Evolutionary conservation across 192 early-diverging fungal genomes (phyloP), one percentile per base, ranked within the genome.

Genomic region (Paraglomus occultum): DNA sequence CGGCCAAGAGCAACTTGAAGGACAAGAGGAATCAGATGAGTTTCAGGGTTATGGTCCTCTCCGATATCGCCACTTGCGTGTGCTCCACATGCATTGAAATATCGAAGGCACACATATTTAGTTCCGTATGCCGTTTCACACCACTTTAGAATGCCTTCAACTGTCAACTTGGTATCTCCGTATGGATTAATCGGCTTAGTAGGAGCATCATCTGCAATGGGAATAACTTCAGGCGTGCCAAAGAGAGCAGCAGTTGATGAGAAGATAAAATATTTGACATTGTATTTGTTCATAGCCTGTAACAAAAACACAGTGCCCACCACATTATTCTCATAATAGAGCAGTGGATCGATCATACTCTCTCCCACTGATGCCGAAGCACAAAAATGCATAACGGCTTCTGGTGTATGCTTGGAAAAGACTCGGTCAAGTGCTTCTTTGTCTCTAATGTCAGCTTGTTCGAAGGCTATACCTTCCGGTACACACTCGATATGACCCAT

Each of bases 71-170:
- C 96, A 17, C 92, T 86, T 67, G 82, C 85, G 79, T 99, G 93
- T 5, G 97, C 97, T 57, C 97, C 97, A 39, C 91, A 91, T 8
- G 97, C 93, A 78, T 99, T 99, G 64, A 99, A 99, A 80, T 98
- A 99, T n/a, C 97, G 79, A 51, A 91, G 83, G 58, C 91, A 78
- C 70, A 86, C 81, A 54, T 77, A 77, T 50, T 77, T 80, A 17
- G 59, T 31, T 14, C 47, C 67, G 50, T 58, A 40, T 14, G 84
- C 84, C 15, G 58, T 59, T 42, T 70, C 67, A 40, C 31, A 44
- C 73, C 84, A 85, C 70, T 64, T 73, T 48, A 96, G 83, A 40
- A 94, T 87, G 71, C 77, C 81, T 72, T 97, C 95, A 53, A 92
- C 88, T 20, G 83, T 89, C 20, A 92, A 81, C 73, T 97, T 97